These are phyloP conservation scores for Mucor irregularis DNA, from an alignment of 371 early-diverging fungal genomes.

Conservation along the genomic window DNA sequence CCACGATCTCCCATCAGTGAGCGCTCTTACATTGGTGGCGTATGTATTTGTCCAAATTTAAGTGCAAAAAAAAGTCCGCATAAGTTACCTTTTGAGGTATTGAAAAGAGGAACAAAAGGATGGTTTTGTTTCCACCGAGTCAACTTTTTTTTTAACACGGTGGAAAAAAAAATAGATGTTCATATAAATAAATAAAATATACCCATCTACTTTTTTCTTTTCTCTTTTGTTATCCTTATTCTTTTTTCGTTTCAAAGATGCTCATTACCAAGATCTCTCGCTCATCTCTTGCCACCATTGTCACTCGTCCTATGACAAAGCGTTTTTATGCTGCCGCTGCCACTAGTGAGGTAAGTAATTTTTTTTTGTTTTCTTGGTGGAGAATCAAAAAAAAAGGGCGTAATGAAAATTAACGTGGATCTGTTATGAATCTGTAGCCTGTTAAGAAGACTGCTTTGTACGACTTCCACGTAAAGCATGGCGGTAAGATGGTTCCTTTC, in stretches of 20 bases:
- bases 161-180: conserved; percentile 20
- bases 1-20: too few species aligned
- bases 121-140: conserved; percentile 55
- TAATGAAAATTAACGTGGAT: not conserved
- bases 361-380: not conserved
- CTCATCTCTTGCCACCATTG: conserved; percentile 18
- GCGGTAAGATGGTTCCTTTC: conserved; percentile 97
- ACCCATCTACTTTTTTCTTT: conserved; percentile 3
- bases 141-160: too few species aligned
- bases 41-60: too few species aligned
- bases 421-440: too few species aligned
- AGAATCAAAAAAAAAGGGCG: not conserved
- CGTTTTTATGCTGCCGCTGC: conserved; percentile 38
- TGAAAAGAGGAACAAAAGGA: too few species aligned
- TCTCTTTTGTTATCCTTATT: conserved; percentile 9
- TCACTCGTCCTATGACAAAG: conserved; percentile 19
- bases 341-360: conserved; percentile 25
- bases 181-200: not conserved
- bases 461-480: conserved; percentile 88
- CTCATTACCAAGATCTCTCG: conserved; percentile 18
- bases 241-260: conserved; percentile 15
- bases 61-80: too few species aligned
- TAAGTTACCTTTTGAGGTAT: too few species aligned
- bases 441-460: conserved; percentile 84
- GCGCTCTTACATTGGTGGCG: too few species aligned